Conservation (phyloP, 345 rosid species). For the Salix purpurea region DNA sequence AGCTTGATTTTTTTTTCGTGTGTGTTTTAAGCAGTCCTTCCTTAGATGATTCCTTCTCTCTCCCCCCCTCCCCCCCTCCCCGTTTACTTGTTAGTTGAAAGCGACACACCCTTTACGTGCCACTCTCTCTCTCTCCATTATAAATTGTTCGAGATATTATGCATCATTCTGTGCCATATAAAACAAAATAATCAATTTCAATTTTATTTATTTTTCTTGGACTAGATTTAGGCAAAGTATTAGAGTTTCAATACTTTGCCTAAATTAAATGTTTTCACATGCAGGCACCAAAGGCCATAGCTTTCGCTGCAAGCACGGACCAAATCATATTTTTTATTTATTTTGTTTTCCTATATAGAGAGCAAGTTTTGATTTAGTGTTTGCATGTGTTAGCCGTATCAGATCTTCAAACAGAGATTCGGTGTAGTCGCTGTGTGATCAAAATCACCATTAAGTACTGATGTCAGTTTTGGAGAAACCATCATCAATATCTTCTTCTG, state of each 20-base stretch:
- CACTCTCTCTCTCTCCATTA: slow-evolving; percentile 18
- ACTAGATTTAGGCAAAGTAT: background rate
- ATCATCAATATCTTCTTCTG: slow-evolving; percentile 11
- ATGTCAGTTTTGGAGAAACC: slow-evolving; percentile 41
- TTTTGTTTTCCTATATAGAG: background rate
- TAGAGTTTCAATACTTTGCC: too few relatives aligned
- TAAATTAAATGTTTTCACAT: slow-evolving; percentile 40
- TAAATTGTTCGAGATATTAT: too few relatives aligned
- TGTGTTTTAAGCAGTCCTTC: too few relatives aligned
- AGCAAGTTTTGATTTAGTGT: slow-evolving; percentile 3
- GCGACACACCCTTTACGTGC: slow-evolving; percentile 22
- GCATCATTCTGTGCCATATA: too few relatives aligned
- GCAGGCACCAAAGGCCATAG: slow-evolving; percentile 29
- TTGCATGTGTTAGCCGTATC: background rate
- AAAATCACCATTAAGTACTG: slow-evolving; percentile 1
- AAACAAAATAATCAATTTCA: too few relatives aligned
- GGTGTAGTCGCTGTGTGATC: slow-evolving; percentile 4
- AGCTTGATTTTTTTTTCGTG: slow-evolving; percentile 1
- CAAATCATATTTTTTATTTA: background rate
- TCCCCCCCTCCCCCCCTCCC: background rate
- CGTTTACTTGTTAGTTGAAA: slow-evolving; percentile 10
- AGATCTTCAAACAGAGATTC: slow-evolving; percentile 2
- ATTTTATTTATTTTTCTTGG: slow-evolving; percentile 11
- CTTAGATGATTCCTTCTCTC: background rate
- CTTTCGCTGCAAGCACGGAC: slow-evolving; percentile 20